Base-by-base conservation (phyloP, 768 basidiomycete species). In the Inosperma sp. region DNA sequence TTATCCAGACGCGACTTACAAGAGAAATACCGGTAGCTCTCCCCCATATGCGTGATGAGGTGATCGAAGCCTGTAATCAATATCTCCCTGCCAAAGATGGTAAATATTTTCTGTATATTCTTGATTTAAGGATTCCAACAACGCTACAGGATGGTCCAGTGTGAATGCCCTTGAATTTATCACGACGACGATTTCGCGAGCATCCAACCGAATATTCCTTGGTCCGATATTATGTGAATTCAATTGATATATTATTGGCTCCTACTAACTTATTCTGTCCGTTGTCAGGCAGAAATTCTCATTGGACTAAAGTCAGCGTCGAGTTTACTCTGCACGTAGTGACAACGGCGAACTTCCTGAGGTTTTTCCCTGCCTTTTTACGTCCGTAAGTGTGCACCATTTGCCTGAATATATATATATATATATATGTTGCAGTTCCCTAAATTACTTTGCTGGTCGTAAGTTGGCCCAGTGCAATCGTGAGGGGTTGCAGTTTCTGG, bases 181-280 rank as follows among this genome's bases (percentile, higher is more conserved):
- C 7, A 66, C 59, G 50, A 52, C 65, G 23, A 58, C 80, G 13
- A 59, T 80, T 9, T 65, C 68, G 29, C 69, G 75, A 31, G 60
- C 66, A 3, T 73, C 62, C 41, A 78, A 76, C 53, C 70, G 80
- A 14, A 39, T 71, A 0, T 76, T 81, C 47, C 73, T 81, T 5
- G 81, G 79, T 0, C 60, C 71, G 25, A 76, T 78, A 2, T 43
- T 76, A 2, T 80, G 79, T 77, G 36, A 21, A 72, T 30, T 3
- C 8, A n/a, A 42, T 64, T 40, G 13, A 27, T 2, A 12, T 9
- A 2, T 31, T 5, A 14, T 22, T 34, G 31, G 17, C 27, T 4
- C n/a, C 10, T 9, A 3, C 16, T 14, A 6, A 41, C 33, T 41
- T 16, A 41, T 25, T 53, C 30, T 30, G 12, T 19, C 4, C 4